A percentile compares a stretch with the other conserved stretches of the same genome.
Evolutionary conservation across 345 rosid genomes (phyloP).

Genomic region (Eutrema yunnanense): DNA sequence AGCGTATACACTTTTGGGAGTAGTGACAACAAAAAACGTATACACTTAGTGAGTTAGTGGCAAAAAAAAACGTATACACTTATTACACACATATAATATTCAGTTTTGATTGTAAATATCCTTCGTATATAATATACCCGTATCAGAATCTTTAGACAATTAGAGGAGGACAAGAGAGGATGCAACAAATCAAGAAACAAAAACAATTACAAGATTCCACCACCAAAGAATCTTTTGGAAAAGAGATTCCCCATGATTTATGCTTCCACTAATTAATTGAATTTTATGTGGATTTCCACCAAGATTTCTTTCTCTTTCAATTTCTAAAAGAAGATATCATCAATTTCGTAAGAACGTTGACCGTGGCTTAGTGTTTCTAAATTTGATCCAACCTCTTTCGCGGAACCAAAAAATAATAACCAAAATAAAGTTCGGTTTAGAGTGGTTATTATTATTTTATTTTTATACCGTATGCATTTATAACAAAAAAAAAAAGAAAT

Average conservation of each 20-base stretch:
- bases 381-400: not conserved
- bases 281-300: constrained; percentile 25
- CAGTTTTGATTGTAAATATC: constrained; percentile 5
- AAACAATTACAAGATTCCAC: constrained; percentile 17
- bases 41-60: constrained; percentile 14
- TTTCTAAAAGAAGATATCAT: constrained; percentile 3
- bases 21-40: constrained; percentile 13
- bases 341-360: constrained; percentile 3
- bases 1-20: constrained; percentile 16
- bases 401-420: not conserved
- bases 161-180: constrained; percentile 22
- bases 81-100: constrained; percentile 7
- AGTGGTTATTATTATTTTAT: not conserved
- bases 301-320: constrained; percentile 6
- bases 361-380: constrained; percentile 7
- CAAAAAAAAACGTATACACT: constrained; percentile 7
- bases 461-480: too few species aligned
- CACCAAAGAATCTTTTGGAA: constrained; percentile 17
- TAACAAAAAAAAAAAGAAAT: too few species aligned
- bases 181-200: constrained; percentile 26
- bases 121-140: not conserved
- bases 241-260: constrained; percentile 27
- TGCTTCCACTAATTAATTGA: constrained; percentile 27
- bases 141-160: constrained; percentile 2
- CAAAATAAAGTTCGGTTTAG: not conserved